Percentiles rank a stretch among this genome's conserved stretches.
Conservation (phyloP, 2,329 filamentous ascomycete species). For the Aspergillus spinulosporus region DNA sequence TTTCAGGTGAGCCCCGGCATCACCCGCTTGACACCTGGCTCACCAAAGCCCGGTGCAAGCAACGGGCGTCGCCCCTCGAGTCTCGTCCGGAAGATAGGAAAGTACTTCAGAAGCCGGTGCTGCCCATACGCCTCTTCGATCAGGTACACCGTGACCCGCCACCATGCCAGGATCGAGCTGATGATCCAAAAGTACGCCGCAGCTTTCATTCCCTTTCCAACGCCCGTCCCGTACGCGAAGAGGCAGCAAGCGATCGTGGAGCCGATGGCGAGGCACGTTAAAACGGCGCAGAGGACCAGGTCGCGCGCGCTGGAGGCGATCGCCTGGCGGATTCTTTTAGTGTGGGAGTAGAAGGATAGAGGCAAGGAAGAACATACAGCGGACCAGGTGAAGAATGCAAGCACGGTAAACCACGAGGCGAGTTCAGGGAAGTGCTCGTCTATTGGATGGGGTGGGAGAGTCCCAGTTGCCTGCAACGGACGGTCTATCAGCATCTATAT, state of each 20-base stretch:
- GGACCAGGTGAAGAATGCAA: constrained; percentile 4
- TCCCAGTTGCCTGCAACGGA: neutral
- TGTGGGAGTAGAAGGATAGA: neutral
- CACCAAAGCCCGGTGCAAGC: constrained; percentile 1
- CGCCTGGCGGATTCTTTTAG: neutral
- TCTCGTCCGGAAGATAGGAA: neutral
- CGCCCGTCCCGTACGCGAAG: neutral
- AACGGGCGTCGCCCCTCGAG: neutral
- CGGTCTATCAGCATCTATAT: too few species aligned
- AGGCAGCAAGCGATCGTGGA: constrained; percentile 1
- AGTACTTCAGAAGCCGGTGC: neutral
- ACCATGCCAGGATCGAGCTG: constrained; percentile 1
- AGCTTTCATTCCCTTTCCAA: neutral
- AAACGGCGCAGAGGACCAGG: neutral
- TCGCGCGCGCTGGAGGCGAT: constrained; percentile 1
- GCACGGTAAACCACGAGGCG: constrained; percentile 3
- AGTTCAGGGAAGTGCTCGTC: constrained; percentile 7
- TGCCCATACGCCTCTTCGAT: constrained; percentile 4
- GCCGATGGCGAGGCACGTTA: neutral
- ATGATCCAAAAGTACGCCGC: constrained; percentile 9
- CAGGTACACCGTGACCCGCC: constrained; percentile 3
- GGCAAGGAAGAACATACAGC: neutral
- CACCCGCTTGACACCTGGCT: constrained; percentile 7
- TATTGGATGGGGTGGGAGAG: neutral
- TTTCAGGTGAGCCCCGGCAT: constrained; percentile 4